Evolutionary conservation across 257 asterid genomes (phyloP).

Genomic region (Osmanthus fragrans): DNA sequence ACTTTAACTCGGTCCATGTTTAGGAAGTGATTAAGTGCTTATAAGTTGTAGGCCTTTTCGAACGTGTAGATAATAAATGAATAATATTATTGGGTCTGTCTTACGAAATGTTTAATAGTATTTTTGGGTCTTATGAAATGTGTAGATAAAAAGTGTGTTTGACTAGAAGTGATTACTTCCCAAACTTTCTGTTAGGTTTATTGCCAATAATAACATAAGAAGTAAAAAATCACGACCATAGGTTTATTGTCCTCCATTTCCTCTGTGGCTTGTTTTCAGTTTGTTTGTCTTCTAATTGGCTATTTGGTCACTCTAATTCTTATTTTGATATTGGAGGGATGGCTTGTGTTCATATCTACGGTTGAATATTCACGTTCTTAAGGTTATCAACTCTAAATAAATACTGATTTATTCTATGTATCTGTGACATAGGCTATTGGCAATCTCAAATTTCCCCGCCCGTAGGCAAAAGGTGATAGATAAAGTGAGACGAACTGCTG

Average conservation of each 20-base stretch:
- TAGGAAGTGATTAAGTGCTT: too few relatives aligned
- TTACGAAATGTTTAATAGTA: too few relatives aligned
- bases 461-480: conserved; percentile 65
- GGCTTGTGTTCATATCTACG: background rate
- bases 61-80: too few relatives aligned
- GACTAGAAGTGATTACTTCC: too few relatives aligned
- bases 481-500: conserved; percentile 76
- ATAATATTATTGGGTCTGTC: too few relatives aligned
- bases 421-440: conserved; percentile 55
- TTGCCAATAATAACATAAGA: background rate
- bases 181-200: background rate
- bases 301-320: background rate
- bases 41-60: too few relatives aligned
- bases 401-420: conserved; percentile 19
- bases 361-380: background rate
- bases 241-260: background rate
- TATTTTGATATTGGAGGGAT: background rate
- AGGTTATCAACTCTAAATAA: background rate
- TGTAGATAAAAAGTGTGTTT: too few relatives aligned
- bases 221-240: background rate
- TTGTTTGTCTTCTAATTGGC: background rate
- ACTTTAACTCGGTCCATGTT: background rate
- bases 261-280: background rate
- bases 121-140: too few relatives aligned
- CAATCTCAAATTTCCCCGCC: conserved; percentile 78